Evolutionary conservation across 208 protist genomes (phyloP), one percentile per base, ranked within the genome.

Genomic region (Crithidia expoeki): DNA sequence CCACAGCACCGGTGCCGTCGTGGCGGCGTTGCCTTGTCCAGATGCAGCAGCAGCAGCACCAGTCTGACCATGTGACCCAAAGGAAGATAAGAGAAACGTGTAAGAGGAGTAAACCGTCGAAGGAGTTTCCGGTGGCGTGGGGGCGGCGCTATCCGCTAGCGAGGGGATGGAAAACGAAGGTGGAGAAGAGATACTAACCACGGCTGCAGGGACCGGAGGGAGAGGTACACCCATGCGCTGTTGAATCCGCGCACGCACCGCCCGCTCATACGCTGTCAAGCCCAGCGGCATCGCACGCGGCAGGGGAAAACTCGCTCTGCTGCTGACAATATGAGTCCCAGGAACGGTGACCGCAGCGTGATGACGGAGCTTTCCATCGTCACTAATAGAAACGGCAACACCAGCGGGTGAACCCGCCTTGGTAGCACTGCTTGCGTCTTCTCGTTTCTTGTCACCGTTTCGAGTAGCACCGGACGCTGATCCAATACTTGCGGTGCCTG

Each of bases 21-120:
- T 71, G 12, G 72, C 72, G 46, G 21, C 59, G 38, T 5, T 42
- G 38, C 50, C 19, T 2, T 44, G 4, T 7, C 17, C 47, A 11
- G 44, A 50, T n/a, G 16, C 9, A 50, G 44, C 21, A 42, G 44
- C 19, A 7, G 16, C 44, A n/a, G 4, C 51, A 0, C 11, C 36
- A 27, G 23, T 4, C 34, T 52, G 34, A 21, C 55, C 46, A 17
- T 38, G 21, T 16, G 58, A 27, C 5, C 46, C 60, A 33, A 76
- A 76, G 17, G 63, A 69, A 2, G 72, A 67, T 4, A 76, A 57
- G 6, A 76, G 57, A 42, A 71, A 76, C 0, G 72, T 76, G 72
- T 76, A 76, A 56, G 72, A 76, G 25, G 72, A 76, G 57, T 76
- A 76, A 46, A 76, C 42, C 14, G 62, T 59, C 11, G 62, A 17